These are phyloP conservation scores for Chalciporus pseudorubinellus DNA, from an alignment of 768 basidiomycete genomes.

Conservation along the genomic window DNA sequence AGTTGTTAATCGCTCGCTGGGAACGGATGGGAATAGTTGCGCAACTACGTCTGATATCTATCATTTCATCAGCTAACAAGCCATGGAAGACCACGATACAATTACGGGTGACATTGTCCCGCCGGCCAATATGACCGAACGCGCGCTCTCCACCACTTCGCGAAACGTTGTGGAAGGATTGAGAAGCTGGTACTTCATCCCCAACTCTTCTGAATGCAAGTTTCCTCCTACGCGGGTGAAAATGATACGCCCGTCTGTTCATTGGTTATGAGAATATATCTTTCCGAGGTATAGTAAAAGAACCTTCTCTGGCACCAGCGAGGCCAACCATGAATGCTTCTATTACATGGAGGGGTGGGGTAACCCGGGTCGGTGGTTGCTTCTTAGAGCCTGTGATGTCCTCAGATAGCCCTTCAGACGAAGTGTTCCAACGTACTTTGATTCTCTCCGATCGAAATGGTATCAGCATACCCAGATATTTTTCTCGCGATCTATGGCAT, in stretches of 20 bases:
- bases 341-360: slow-evolving; percentile 76
- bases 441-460: slow-evolving; percentile 44
- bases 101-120: slow-evolving; percentile 98
- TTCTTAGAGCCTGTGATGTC: slow-evolving; percentile 8
- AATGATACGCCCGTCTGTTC: slow-evolving; percentile 73
- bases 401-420: neutral
- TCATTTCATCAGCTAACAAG: slow-evolving; percentile 2
- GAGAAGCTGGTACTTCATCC: slow-evolving; percentile 87
- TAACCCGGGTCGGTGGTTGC: slow-evolving; percentile 35
- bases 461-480: slow-evolving; percentile 82
- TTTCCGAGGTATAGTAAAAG: neutral
- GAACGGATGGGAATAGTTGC: slow-evolving; percentile 74
- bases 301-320: slow-evolving; percentile 76
- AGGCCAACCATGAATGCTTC: slow-evolving; percentile 78
- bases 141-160: slow-evolving; percentile 77
- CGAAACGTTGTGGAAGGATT: slow-evolving; percentile 87
- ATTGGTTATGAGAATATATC: neutral
- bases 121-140: slow-evolving; percentile 88
- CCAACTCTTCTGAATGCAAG: slow-evolving; percentile 44
- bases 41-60: slow-evolving; percentile 85
- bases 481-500: slow-evolving; percentile 60
- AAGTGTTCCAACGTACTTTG: slow-evolving; percentile 18
- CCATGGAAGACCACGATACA: slow-evolving; percentile 3
- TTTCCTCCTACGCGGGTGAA: slow-evolving; percentile 43
- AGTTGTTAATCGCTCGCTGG: slow-evolving; percentile 59